Conservation (phyloP, 2,329 filamentous ascomycete genomes). For the Ceratocystis cubensis region DNA sequence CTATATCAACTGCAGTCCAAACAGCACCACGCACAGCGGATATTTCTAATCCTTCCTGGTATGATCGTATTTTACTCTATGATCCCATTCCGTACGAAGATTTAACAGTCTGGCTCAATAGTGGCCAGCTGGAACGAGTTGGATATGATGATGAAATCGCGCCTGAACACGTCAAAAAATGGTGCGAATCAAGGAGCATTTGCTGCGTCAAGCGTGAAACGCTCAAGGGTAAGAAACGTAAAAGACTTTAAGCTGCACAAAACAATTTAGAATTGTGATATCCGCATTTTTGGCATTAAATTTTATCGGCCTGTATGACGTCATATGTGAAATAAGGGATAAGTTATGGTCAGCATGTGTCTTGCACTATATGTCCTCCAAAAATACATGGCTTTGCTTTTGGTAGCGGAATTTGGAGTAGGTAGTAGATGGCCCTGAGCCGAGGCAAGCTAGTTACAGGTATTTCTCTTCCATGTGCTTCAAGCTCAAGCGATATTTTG, state of each 20-base stretch:
- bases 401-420: neutral
- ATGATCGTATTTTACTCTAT: slow-evolving; percentile 88
- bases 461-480: neutral
- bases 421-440: neutral
- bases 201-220: slow-evolving; percentile 65
- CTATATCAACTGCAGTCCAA: slow-evolving; percentile 44
- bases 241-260: slow-evolving; percentile 29
- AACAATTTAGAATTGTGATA: neutral
- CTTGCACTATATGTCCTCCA: neutral
- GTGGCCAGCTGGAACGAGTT: slow-evolving; percentile 48
- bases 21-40: slow-evolving; percentile 39
- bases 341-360: neutral
- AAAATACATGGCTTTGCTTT: neutral
- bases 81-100: slow-evolving; percentile 85
- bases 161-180: slow-evolving; percentile 60
- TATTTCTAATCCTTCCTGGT: slow-evolving; percentile 52
- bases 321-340: neutral
- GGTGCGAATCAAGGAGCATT: slow-evolving; percentile 79
- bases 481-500: neutral
- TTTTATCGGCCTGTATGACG: neutral
- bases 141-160: slow-evolving; percentile 55
- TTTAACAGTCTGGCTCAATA: slow-evolving; percentile 69
- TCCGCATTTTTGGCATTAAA: neutral
- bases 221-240: slow-evolving; percentile 40
- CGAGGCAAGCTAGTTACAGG: neutral